These are phyloP conservation scores for Spirogloea muscicola DNA, from an alignment of 139 green algal genomes.

Conservation along the genomic window DNA sequence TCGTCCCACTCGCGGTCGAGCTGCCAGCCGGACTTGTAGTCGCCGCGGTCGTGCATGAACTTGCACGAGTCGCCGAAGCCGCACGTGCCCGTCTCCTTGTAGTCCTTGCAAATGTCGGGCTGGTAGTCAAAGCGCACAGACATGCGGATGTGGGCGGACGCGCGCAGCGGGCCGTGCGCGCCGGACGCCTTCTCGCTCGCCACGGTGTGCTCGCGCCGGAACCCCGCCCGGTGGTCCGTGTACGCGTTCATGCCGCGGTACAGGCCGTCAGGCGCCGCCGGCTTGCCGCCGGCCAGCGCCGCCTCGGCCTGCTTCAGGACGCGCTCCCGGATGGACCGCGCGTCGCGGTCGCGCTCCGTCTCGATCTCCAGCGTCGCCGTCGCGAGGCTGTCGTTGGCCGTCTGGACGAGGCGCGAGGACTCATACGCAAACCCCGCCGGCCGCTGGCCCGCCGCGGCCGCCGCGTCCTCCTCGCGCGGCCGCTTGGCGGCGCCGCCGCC, in stretches of 20 bases:
- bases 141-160: conserved; percentile 63
- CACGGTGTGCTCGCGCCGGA: conserved; percentile 43
- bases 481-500: too few relatives aligned
- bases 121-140: conserved; percentile 91
- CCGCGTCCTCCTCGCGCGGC: too few relatives aligned
- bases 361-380: conserved; percentile 43
- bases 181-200: conserved; percentile 39
- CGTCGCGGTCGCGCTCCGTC: conserved; percentile 42
- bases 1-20: conserved; percentile 85
- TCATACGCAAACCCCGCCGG: conserved; percentile 35
- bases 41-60: conserved; percentile 96
- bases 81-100: conserved; percentile 80
- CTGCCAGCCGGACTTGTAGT: conserved; percentile 92
- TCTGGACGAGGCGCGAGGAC: conserved; percentile 28
- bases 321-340: conserved; percentile 37
- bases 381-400: conserved; percentile 17
- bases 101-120: conserved; percentile 98
- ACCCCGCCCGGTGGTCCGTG: conserved; percentile 45
- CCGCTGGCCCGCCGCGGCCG: too few relatives aligned
- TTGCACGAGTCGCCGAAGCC: conserved; percentile 97
- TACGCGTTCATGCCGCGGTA: too few relatives aligned
- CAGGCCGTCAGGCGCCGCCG: background rate
- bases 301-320: conserved; percentile 42
- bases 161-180: conserved; percentile 73
- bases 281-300: conserved; percentile 10